Base-by-base conservation (phyloP, 768 basidiomycete species). In the Calocybe gangraenosa region DNA sequence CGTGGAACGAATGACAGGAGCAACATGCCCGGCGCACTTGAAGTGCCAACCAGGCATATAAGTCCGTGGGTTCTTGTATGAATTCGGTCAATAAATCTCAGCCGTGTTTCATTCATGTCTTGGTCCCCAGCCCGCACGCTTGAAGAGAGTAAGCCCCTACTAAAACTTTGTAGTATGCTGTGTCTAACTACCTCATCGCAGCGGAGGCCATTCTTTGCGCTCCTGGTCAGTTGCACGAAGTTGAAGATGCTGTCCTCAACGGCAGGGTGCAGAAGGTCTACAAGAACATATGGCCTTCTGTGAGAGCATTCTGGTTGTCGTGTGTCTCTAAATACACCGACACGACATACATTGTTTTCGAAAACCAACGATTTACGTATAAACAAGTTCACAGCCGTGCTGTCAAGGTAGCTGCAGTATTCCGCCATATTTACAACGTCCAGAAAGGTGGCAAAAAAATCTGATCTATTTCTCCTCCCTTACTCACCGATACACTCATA, bases 341-440 rank as follows among this genome's bases (percentile, higher is more conserved):
- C 40, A 67, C 69, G 38, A 73, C 73, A n/a, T 82, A 82, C 48
- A 65, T 83, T 49, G 74, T 82, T 18, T 82, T 75, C 53, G 79
- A 79, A 51, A 58, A 65, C 37, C 67, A 76, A 37, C 67, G 78
- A 7, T 56, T 71, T 44, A 73, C 77, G 23, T 82, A 74, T 47
- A 40, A 52, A 11, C 62, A 80, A 44, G 65, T 75, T 4, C 70
- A 76, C 53, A 53, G 61, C 25, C 68, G 67, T 40, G 76, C 70
- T 15, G 49, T 67, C n/a, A 66, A 65, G 42, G 58, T 69, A 23
- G 79, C 80, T 4, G 63, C 55, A 13, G 41, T 75, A 23, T 73
- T 82, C 49, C 59, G 63, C 35, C 58, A 61, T 37, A 60, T 66
- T 9, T 78, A 78, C 50, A 65, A 66, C 39, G 66, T 82, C 45